Evolutionary conservation across 139 green algal species (phyloP).

Genomic region (Chlorella sorokiniana): DNA sequence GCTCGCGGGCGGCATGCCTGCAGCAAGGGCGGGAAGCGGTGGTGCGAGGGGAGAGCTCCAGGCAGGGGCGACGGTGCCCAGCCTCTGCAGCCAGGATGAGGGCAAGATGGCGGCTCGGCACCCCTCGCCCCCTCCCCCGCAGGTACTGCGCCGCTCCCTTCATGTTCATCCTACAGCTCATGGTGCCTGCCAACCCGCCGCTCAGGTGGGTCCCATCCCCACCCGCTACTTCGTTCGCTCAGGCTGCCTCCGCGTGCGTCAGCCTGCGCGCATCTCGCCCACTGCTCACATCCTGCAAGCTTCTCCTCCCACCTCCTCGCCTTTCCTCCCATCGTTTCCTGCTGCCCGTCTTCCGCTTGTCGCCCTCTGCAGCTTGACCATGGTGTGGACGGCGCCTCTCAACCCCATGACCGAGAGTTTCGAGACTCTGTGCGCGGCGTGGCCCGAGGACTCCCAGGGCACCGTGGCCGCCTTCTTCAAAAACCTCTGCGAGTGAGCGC

Average conservation of each 20-base stretch:
- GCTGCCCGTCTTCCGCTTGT: neutral
- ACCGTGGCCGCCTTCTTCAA: slow-evolving; percentile 44
- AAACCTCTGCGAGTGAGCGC: slow-evolving; percentile 36
- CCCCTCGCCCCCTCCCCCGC: slow-evolving; percentile 5
- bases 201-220: slow-evolving; percentile 14
- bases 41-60: too few relatives aligned
- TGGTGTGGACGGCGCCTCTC: slow-evolving; percentile 54
- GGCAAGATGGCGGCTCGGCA: neutral
- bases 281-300: too few relatives aligned
- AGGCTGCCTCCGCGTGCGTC: neutral
- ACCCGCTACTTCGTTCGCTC: neutral
- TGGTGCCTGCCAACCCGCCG: slow-evolving; percentile 61
- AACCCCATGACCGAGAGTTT: slow-evolving; percentile 32
- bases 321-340: neutral
- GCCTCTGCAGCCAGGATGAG: neutral
- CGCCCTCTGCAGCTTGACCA: slow-evolving; percentile 30
- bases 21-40: too few relatives aligned
- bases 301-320: neutral
- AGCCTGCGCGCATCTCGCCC: neutral
- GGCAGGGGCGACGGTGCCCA: neutral
- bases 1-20: neutral
- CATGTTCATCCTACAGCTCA: slow-evolving; percentile 72
- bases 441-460: slow-evolving; percentile 28
- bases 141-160: slow-evolving; percentile 62
- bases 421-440: slow-evolving; percentile 29